phyloP scores from a whole-genome alignment of 495 filamentous ascomycete genomes.

The Talaromyces thailandensis region DNA sequence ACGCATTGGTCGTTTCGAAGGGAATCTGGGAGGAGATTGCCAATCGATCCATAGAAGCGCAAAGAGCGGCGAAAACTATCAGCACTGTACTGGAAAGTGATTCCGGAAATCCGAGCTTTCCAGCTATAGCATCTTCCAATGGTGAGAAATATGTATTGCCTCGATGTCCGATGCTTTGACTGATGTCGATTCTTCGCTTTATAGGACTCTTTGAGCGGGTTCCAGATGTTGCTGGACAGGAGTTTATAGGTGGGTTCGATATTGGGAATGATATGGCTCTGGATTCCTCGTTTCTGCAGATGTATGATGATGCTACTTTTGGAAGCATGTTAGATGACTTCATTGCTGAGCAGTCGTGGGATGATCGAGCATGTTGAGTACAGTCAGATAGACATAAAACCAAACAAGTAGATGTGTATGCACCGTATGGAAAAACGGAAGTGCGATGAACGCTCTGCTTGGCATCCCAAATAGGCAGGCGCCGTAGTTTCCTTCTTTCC shows the following conservation, averaged over 20 bases:
- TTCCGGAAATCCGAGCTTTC: not conserved
- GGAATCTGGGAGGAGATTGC: not conserved
- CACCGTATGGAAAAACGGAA: not conserved
- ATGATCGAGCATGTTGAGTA: not conserved
- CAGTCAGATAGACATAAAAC: not conserved
- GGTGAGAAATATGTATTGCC: not conserved
- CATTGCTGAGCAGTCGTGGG: not conserved
- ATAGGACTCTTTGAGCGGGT: not conserved
- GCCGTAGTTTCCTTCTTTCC: not conserved
- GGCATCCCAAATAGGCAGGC: not conserved
- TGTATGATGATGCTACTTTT: slow-evolving; percentile 1
- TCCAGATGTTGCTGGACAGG: not conserved
- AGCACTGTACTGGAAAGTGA: not conserved
- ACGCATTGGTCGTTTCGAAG: not conserved
- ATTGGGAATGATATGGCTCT: not conserved
- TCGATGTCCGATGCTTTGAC: not conserved
- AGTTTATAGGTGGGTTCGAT: not conserved
- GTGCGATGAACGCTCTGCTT: not conserved
- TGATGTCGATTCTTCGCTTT: not conserved
- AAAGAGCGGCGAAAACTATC: slow-evolving; percentile 1
- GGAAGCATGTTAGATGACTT: not conserved
- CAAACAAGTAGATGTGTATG: not conserved
- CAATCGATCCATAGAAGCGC: not conserved
- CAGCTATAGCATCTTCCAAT: not conserved
- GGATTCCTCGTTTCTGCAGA: not conserved